These are phyloP conservation scores for Rubia yunnanensis DNA, from an alignment of 257 asterid genomes.

Conservation along the genomic window DNA sequence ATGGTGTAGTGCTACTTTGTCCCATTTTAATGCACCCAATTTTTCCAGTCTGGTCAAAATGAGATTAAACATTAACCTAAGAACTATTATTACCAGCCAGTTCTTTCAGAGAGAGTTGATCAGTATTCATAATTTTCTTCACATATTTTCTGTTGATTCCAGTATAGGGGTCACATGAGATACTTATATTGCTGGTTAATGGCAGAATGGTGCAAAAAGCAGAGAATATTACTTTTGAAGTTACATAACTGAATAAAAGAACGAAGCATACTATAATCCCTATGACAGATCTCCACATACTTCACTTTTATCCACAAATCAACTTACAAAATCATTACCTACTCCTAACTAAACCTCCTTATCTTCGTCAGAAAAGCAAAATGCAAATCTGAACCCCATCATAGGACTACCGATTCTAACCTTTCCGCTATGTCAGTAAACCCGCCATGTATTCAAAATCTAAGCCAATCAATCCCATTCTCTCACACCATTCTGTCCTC, in stretches of 20 bases:
- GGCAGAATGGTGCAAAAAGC: too few relatives aligned
- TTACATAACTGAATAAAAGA: background rate
- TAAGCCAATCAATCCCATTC: background rate
- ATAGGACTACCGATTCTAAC: background rate
- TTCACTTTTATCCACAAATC: background rate
- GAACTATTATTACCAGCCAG: background rate
- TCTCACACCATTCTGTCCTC: too few relatives aligned
- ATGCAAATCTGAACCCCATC: too few relatives aligned
- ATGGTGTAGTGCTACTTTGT: slow-evolving; percentile 53
- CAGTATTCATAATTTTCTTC: background rate
- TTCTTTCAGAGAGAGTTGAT: background rate
- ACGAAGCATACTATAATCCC: background rate
- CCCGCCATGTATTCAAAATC: too few relatives aligned
- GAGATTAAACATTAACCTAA: background rate
- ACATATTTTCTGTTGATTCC: background rate
- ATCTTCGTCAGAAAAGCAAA: too few relatives aligned
- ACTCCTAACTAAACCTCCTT: background rate
- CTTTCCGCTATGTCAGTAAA: background rate
- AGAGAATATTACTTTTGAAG: background rate
- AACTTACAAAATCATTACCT: background rate
- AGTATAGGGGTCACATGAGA: background rate
- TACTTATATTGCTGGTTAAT: too few relatives aligned
- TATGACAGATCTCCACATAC: background rate
- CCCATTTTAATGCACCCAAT: slow-evolving; percentile 75
- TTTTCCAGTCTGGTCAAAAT: slow-evolving; percentile 52